Base-by-base conservation (phyloP, 768 basidiomycete species). In the Leccinellum luteum region DNA sequence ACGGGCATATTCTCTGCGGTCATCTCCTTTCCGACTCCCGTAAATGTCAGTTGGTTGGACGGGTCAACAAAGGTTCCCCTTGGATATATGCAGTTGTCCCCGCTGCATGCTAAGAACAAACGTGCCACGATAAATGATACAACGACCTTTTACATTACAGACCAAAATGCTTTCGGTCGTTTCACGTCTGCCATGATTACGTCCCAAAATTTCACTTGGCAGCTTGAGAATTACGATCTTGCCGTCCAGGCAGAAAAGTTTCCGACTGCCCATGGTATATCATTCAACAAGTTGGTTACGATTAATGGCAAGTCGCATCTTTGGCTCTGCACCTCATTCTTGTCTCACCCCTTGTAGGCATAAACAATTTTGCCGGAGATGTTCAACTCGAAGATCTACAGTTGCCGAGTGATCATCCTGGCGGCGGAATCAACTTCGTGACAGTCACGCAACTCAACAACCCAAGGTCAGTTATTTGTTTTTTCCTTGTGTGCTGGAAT, bases 161-260 rank as follows among this genome's bases (percentile, higher is more conserved):
- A 90, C 63, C 71, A 81, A 64, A 69, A 67, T 30, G 82, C 82
- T 12, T 90, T 90, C 62, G 82, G 81, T 56, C 75, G 74, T 21
- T 90, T 90, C 70, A 79, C 86, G 2, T 73, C 73, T 43, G 72
- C 76, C 31, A 76, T 91, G 78, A 89, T 90, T 66, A 90, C 85
- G 0, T 78, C 81, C 48, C 74, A 74, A 48, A 83, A 78, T 56
- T 90, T 90, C 64, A 88, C 83, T 1, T 91, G 89, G 88, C 76
- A 78, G 54, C 71, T 91, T 43, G 65, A 73, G 17, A 86, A 80
- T 56, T 67, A 79, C n/a, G 78, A 79, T 60, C 76, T 90, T 38
- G 75, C 75, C 7, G 86, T 87, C 12, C 82, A 84, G 53, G 88
- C 89, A 3, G 73, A 81, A 58, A 85, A 84, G 60, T 87, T 90